Percentiles rank a stretch among this genome's conserved stretches.
Evolutionary conservation across 306 rosid species (phyloP).

Genomic region (Medicago arabica): DNA sequence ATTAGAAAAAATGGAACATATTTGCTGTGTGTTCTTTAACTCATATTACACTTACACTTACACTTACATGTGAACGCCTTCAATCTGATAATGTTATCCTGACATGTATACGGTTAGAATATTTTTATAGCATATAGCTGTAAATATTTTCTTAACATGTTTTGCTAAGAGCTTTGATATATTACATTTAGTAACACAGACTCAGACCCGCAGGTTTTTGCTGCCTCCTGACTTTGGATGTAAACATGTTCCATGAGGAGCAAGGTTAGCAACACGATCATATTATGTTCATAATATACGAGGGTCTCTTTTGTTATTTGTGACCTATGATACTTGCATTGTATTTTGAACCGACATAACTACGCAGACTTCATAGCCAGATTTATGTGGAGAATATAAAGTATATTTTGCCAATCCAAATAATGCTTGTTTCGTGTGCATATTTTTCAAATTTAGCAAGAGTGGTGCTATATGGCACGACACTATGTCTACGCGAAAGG

Average conservation of each 20-base stretch:
- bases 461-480: too few species aligned
- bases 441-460: constrained; percentile 4
- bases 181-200: constrained; percentile 9
- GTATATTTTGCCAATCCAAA: constrained; percentile 9
- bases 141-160: background rate
- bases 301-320: background rate
- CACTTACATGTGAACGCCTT: background rate
- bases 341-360: background rate
- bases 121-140: background rate
- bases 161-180: background rate
- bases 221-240: constrained; percentile 2
- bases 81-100: constrained; percentile 22
- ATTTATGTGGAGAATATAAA: constrained; percentile 1
- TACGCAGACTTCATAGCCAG: background rate
- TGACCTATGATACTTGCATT: background rate
- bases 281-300: constrained; percentile 4
- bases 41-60: constrained; percentile 25
- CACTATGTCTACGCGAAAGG: too few species aligned
- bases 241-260: constrained; percentile 11
- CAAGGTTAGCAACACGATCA: constrained; percentile 10
- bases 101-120: background rate
- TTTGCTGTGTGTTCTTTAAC: constrained; percentile 37
- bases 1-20: constrained; percentile 23
- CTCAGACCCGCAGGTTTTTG: constrained; percentile 1
- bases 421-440: background rate